Evolutionary conservation across 2,329 filamentous ascomycete species (phyloP), one percentile per base, ranked within the genome.

Genomic region (Penicillium frequentans): DNA sequence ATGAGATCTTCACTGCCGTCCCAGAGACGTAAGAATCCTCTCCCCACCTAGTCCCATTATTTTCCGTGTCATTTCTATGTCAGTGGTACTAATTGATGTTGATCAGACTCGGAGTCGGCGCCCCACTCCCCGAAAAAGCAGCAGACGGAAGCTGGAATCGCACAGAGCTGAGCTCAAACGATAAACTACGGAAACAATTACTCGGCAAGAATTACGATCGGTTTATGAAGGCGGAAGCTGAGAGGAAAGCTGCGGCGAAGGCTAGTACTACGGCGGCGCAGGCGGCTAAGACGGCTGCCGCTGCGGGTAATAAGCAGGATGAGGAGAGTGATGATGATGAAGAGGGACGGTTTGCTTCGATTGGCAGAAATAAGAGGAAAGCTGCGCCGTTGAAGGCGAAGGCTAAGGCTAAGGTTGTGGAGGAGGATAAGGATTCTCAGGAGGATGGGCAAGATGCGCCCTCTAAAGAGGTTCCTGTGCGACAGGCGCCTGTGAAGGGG

Each of bases 1-100:
- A 82, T 63, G 81, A 82, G 59, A 75, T 84, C 39, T 84, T 83
- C 63, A 78, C 74, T 16, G 75, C 79, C 37, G 79, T 80, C 4
- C 81, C 82, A 23, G 82, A 85, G 66, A 78, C 78, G 84, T 85
- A 72, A 49, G 74, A n/a, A 7, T 13, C 8, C 7, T 26, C 24
- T 14, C 10, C 14, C 21, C n/a, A 4, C 10, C 68, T 10, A 3
- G 9, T 19, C 10, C 9, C 0, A 42, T 23, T 0, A 6, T 19
- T 13, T 16, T 11, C 35, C 23, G 5, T 11, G 39, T 29, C 35
- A 11, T 5, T 33, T 19, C 8, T 19, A 10, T 16, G 14, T 26
- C 3, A 5, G 11, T 26, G 26, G 26, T 24, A 14, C n/a, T 45
- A 19, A 46, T 42, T 19, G 1, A 21, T 37, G n/a, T 19, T 4